Evolutionary conservation across 305 asterid species (phyloP), one percentile per base, ranked within the genome.

Genomic region (Euphrasia arctica): DNA sequence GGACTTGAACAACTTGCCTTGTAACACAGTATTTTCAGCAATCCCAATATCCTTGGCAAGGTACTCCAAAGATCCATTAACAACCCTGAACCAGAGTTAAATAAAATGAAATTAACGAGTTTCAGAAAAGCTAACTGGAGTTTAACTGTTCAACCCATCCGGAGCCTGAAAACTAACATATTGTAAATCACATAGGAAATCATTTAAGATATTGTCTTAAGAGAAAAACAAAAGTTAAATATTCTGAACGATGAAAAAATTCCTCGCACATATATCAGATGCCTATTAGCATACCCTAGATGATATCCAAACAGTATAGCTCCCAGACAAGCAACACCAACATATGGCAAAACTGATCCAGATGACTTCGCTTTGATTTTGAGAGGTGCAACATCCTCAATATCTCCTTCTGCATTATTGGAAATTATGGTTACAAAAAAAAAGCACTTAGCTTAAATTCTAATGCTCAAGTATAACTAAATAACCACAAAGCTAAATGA

Each of bases 11-110:
- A 67, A 81, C 89, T 82, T 79, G 73, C 98, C 98, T 84, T 92
- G 96, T 70, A 77, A 70, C 72, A 77, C 95, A 45, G 97, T 67
- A 69, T 92, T 84, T 74, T 84, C 90, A 14, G 75, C 83, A 68
- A 92, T 90, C 54, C 86, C 96, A 54, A 92, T 96, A 80, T 92
- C 98, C 86, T 77, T 82, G 22, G 98, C 80, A 10, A 92, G 90
- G 77, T 90, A 89, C 76, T 87, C 97, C 54, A 90, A 82, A 60
- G 98, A 91, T 83, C 98, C 98, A 78, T 92, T 92, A 59, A 92
- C 96, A 72, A 92, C 98, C 77, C 98, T 92, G 80, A 75, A 79
- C 68, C 65, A 73, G 56, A 74, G 50, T 31, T 6, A 36, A 59
- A 1, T 50, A 7, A 56, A 50, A 34, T 34, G 12, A 11, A 36